Evolutionary conservation across 2,329 filamentous ascomycete species (phyloP).

Genomic region (Dothidotthia symphoricarpi): DNA sequence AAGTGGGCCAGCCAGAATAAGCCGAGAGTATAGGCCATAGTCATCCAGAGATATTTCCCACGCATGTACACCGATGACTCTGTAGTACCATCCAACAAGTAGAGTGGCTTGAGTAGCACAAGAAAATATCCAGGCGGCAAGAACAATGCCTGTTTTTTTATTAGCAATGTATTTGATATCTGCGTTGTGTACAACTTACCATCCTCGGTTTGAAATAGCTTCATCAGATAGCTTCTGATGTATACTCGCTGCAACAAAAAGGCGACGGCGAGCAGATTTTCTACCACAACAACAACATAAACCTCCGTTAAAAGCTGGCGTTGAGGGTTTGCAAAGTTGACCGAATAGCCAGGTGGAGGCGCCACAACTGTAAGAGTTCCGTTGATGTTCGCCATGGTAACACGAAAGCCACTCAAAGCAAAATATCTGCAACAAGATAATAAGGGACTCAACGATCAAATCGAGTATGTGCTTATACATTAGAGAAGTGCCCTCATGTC

Average conservation of each 20-base stretch:
- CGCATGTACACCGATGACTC: conserved; percentile 19
- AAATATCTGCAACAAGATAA: neutral
- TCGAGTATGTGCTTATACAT: too few relatives aligned
- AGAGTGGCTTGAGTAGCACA: conserved; percentile 9
- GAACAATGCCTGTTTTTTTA: conserved; percentile 7
- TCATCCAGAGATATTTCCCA: conserved; percentile 18
- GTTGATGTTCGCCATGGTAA: conserved; percentile 11
- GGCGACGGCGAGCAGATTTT: conserved; percentile 15
- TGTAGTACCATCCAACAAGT: conserved; percentile 8
- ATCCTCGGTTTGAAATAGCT: conserved; percentile 27
- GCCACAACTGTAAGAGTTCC: conserved; percentile 15
- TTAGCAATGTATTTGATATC: too few relatives aligned
- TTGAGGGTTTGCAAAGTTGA: conserved; percentile 29
- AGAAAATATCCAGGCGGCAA: conserved; percentile 13
- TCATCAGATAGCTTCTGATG: conserved; percentile 21
- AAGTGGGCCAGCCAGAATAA: conserved; percentile 19
- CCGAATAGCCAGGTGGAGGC: conserved; percentile 27
- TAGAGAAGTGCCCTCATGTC: too few relatives aligned
- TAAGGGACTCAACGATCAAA: too few relatives aligned
- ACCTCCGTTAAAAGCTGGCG: conserved; percentile 13
- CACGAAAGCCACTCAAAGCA: neutral
- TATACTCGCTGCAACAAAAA: conserved; percentile 32
- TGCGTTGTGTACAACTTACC: conserved; percentile 12
- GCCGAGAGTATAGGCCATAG: conserved; percentile 2
- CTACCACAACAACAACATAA: conserved; percentile 22